phyloP scores from a whole-genome alignment of 768 basidiomycete genomes.

The Tulasnella sp. region DNA sequence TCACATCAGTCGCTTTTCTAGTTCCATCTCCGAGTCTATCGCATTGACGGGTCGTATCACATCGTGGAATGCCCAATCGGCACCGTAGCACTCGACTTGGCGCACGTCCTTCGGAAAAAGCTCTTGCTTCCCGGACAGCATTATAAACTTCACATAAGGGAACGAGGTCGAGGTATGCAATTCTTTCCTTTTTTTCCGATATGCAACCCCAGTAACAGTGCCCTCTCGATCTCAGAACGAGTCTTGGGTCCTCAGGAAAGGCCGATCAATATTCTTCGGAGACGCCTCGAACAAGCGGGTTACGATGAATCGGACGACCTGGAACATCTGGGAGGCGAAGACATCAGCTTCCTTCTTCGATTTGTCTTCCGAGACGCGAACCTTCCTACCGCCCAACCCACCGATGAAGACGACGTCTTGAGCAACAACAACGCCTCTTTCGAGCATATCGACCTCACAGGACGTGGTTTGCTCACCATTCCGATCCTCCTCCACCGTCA shows the following conservation, averaged over 20 bases:
- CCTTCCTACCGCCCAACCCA: slow-evolving; percentile 20
- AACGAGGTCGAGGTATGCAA: slow-evolving; percentile 70
- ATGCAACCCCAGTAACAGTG: background rate
- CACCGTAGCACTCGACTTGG: slow-evolving; percentile 71
- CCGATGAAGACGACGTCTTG: slow-evolving; percentile 27
- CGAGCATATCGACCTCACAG: slow-evolving; percentile 80
- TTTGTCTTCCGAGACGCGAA: slow-evolving; percentile 86
- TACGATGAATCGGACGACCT: slow-evolving; percentile 80
- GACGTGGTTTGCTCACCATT: slow-evolving; percentile 79
- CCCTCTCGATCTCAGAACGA: slow-evolving; percentile 61
- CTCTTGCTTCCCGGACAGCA: slow-evolving; percentile 52
- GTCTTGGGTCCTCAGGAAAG: slow-evolving; percentile 77
- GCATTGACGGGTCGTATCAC: slow-evolving; percentile 71
- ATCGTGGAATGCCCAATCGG: slow-evolving; percentile 64
- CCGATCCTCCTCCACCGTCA: slow-evolving; percentile 84
- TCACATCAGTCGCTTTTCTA: slow-evolving; percentile 26
- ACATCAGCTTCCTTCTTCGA: slow-evolving; percentile 81
- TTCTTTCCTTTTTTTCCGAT: background rate
- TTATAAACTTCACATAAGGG: slow-evolving; percentile 73
- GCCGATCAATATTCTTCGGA: slow-evolving; percentile 81
- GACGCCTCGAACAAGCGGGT: slow-evolving; percentile 85
- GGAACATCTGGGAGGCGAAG: slow-evolving; percentile 74
- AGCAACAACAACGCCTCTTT: slow-evolving; percentile 59
- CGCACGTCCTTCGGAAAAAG: slow-evolving; percentile 62
- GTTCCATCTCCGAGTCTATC: slow-evolving; percentile 77